Conservation (phyloP, 2,329 filamentous ascomycete genomes). For the Cytospora piceae region DNA sequence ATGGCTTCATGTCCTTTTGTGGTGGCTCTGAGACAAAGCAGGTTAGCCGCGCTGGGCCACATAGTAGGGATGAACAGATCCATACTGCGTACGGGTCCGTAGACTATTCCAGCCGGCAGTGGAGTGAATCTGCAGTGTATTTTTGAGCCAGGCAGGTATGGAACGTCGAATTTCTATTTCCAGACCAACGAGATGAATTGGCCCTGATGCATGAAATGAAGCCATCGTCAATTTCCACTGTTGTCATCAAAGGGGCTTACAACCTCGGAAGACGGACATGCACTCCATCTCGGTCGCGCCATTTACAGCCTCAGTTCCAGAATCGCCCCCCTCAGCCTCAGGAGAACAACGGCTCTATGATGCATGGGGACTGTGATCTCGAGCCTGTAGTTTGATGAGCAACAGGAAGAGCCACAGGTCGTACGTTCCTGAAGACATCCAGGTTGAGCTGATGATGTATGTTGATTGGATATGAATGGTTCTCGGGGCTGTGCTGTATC, state of each 20-base stretch:
- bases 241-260: background rate
- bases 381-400: background rate
- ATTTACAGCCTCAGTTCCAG: background rate
- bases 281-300: background rate
- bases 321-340: background rate
- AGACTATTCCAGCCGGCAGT: background rate
- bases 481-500: no score
- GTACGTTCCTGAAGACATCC: no score
- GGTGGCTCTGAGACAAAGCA: background rate
- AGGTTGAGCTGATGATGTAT: no score
- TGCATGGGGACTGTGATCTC: background rate
- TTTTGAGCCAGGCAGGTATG: no score
- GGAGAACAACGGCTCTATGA: background rate
- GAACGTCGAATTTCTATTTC: background rate
- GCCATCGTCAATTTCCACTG: slow-evolving; percentile 23
- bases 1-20: background rate
- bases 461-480: no score
- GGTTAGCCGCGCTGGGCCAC: background rate
- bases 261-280: background rate
- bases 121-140: background rate
- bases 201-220: slow-evolving; percentile 12
- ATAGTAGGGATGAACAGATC: background rate
- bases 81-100: background rate
- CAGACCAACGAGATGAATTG: slow-evolving; percentile 16
- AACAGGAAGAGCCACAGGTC: no score